Percentiles rank a stretch among this genome's conserved stretches.
phyloP scores from a whole-genome alignment of 2,329 filamentous ascomycete genomes.

The Colletotrichum tropicale region DNA sequence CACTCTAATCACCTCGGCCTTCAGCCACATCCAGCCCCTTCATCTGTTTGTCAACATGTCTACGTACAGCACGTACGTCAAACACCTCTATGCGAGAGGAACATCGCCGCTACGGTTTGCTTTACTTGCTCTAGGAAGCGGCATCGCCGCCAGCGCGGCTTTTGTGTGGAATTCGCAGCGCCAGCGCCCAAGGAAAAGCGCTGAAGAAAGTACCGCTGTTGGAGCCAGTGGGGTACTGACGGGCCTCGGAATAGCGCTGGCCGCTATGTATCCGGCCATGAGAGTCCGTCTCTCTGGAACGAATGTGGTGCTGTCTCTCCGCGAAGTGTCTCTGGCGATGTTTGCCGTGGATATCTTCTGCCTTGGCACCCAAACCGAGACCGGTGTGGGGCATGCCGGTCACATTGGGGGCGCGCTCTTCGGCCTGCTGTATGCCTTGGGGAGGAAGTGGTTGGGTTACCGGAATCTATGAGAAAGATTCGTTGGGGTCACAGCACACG shows the following conservation, averaged over 20 bases:
- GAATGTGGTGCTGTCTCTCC: background rate
- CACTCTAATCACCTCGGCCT: conserved; percentile 7
- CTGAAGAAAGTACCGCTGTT: background rate
- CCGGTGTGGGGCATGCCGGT: conserved; percentile 7
- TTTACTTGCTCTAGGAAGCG: conserved; percentile 2
- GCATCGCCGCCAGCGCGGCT: background rate
- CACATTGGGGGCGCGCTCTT: conserved; percentile 13
- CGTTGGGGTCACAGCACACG: background rate
- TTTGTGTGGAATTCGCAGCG: background rate
- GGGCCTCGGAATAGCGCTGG: conserved; percentile 9
- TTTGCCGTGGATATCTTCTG: conserved; percentile 5
- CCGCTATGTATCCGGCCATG: conserved; percentile 3
- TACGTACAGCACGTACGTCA: conserved; percentile 8
- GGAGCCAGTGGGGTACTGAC: conserved; percentile 6
- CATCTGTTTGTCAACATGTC: conserved; percentile 14
- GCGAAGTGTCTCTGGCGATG: background rate
- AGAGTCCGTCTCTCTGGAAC: conserved; percentile 10
- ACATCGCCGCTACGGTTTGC: background rate
- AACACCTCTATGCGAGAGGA: background rate
- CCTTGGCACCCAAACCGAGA: conserved; percentile 3
- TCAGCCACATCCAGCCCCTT: conserved; percentile 12
- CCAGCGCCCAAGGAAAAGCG: background rate
- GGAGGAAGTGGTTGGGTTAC: background rate
- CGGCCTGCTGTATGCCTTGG: conserved; percentile 3
- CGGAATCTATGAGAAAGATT: background rate